phyloP scores from a whole-genome alignment of 2,329 filamentous ascomycete species.

The Stemphylium lycopersici region DNA sequence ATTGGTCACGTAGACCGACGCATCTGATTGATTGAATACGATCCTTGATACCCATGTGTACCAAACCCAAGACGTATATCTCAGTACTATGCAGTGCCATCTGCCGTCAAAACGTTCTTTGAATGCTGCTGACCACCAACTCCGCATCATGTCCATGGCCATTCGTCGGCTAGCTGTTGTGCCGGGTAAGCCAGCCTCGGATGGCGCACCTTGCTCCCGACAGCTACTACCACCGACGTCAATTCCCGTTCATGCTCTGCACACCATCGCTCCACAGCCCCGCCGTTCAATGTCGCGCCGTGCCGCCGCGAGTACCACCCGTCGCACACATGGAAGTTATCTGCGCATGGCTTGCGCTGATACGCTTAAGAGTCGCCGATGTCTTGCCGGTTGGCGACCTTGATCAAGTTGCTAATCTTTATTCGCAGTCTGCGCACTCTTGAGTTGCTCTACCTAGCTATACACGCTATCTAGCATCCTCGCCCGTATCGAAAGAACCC shows the following conservation, averaged over 20 bases:
- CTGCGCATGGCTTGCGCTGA: background rate
- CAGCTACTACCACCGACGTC: slow-evolving; percentile 12
- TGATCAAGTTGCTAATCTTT: background rate
- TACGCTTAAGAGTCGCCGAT: slow-evolving; percentile 2
- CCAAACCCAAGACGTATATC: background rate
- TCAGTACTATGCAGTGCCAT: background rate
- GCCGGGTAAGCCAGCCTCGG: slow-evolving; percentile 16
- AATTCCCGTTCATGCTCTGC: slow-evolving; percentile 21
- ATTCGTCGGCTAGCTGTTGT: background rate
- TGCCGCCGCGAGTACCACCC: background rate
- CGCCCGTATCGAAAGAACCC: background rate
- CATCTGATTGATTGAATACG: background rate
- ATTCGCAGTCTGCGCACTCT: background rate
- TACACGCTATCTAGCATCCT: background rate
- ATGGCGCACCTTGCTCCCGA: slow-evolving; percentile 22
- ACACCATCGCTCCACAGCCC: slow-evolving; percentile 17
- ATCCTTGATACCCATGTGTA: background rate
- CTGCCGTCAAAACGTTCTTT: background rate
- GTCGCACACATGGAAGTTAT: background rate
- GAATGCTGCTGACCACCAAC: background rate
- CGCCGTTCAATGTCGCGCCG: slow-evolving; percentile 9
- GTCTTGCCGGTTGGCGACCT: slow-evolving; percentile 5
- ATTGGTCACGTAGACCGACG: slow-evolving; percentile 1
- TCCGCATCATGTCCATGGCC: background rate
- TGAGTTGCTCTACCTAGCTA: background rate